Evolutionary conservation across 345 rosid species (phyloP), one percentile per base, ranked within the genome.

Genomic region (Theobroma cacao): DNA sequence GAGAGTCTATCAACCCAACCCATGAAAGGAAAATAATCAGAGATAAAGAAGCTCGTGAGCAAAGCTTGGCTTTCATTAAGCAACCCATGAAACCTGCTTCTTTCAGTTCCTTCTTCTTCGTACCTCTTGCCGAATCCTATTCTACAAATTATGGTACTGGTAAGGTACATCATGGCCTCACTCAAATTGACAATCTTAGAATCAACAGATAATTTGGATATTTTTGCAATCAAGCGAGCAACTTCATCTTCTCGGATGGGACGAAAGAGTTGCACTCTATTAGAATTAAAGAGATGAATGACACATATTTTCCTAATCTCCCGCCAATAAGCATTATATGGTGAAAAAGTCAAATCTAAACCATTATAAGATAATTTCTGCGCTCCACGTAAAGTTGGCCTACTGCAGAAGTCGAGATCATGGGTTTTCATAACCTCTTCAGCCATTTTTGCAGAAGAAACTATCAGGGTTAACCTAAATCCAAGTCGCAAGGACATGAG

Each of bases 401-500:
- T 89, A 62, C 85, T 81, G 10, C 88, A 90, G 65, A 86, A 86
- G 10, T 50, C 63, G 28, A 84, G 85, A 48, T 89, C 94, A 12
- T 87, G 83, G 41, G 80, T 63, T 75, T 75, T 87, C 31, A 90
- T 17, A 15, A 82, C 80, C 50, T 87, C 84, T 82, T 69, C 76
- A 2, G 86, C 91, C 69, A 81, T 70, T 73, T 81, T 75, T 2
- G 90, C 85, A 0, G 93, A 87, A 40, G 91, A 89, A 68, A 89
- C 78, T 31, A 90, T 67, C 0, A 89, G 15, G 7, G 84, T 40
- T 30, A 85, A 81, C 41, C 70, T 73, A 14, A 5, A 63, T 10
- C 91, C 94, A 6, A 90, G 80, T 17, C 77, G 76, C 30, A 89
- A 22, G 33, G 80, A 82, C 87, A 90, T 75, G 14, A 92, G 82